Base-by-base conservation (phyloP, 768 basidiomycete species). In the Kwoniella dendrophila region DNA sequence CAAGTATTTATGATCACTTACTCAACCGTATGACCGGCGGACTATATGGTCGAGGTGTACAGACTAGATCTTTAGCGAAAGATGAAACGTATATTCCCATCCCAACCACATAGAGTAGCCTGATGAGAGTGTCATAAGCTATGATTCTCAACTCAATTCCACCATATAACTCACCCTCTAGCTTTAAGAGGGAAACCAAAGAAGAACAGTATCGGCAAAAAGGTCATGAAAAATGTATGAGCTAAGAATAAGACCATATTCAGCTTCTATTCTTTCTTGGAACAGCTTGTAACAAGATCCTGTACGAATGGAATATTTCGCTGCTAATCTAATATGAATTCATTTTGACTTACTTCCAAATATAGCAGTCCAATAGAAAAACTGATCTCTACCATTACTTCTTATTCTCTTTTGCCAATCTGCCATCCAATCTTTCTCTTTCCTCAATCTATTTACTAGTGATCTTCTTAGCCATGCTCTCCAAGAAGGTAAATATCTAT, bases 21-120 rank as follows among this genome's bases (percentile, higher is more conserved):
- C 92, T 89, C 5, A 95, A 81, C 53, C 95, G 85, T n/a, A 87
- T 87, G 14, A 96, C 90, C 0, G 94, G 95, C 0, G 95, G 95
- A 1, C 89, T 84, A 72, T 87, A 92, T 0, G 95, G 95, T 52
- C 95, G 82, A 7, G 95, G 94, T 0, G 90, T 86, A 78, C 94
- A 98, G 44, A 90, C 83, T 7, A 92, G 82, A 72, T 98, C 95
- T 78, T 96, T 97, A 36, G 90, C 72, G 65, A 92, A 87, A 0
- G 91, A 94, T 0, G 91, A 86, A n/a, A 84, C 74, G 79, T 95
- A 96, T 29, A 94, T 90, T 3, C 93, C 91, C 2, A 88, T 81
- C 0, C 87, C 87, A 20, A 91, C 83, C 6, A 90, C 84, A 36
- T 87, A 80, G 1, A 90, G 78, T 14, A 92, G 82, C 4, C 89